Conservation (phyloP, 2,329 filamentous ascomycete species). For the Colletotrichum filicis region DNA sequence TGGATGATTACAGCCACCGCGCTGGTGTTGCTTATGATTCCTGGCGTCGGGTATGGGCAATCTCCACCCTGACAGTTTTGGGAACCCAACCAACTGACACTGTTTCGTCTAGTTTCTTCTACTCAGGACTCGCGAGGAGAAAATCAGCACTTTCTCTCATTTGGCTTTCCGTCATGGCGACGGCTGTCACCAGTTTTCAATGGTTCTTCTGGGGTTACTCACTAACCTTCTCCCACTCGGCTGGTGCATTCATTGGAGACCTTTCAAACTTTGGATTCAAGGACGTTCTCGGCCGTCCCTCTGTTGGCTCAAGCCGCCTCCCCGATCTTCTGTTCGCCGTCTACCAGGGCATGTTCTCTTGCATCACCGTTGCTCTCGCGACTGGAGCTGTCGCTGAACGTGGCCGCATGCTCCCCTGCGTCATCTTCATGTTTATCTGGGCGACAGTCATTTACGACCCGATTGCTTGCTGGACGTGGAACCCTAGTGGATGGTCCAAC, state of each 20-base stretch:
- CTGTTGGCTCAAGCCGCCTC: slow-evolving; percentile 77
- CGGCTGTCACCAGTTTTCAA: slow-evolving; percentile 86
- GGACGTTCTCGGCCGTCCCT: slow-evolving; percentile 79
- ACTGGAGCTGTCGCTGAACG: slow-evolving; percentile 88
- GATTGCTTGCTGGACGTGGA: slow-evolving; percentile 97
- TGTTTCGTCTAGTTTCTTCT: slow-evolving; percentile 75
- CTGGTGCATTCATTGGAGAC: slow-evolving; percentile 80
- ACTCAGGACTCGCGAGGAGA: slow-evolving; percentile 87
- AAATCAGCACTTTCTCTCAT: slow-evolving; percentile 92
- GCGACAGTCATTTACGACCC: slow-evolving; percentile 90
- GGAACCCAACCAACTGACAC: slow-evolving; percentile 11
- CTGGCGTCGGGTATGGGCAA: slow-evolving; percentile 73
- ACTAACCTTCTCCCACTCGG: slow-evolving; percentile 82
- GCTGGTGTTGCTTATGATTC: slow-evolving; percentile 91
- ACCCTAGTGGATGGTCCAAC: slow-evolving; percentile 82
- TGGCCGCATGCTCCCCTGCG: slow-evolving; percentile 86
- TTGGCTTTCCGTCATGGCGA: slow-evolving; percentile 90
- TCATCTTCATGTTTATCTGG: slow-evolving; percentile 96
- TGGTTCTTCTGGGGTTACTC: slow-evolving; percentile 97
- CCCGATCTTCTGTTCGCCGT: slow-evolving; percentile 88
- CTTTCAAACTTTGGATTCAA: slow-evolving; percentile 83
- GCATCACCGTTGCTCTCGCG: slow-evolving; percentile 86
- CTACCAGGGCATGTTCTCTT: slow-evolving; percentile 90
- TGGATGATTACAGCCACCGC: slow-evolving; percentile 87
- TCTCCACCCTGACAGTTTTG: background rate